These are phyloP conservation scores for Sicyos edulis DNA, from an alignment of 306 rosid genomes.

Conservation along the genomic window DNA sequence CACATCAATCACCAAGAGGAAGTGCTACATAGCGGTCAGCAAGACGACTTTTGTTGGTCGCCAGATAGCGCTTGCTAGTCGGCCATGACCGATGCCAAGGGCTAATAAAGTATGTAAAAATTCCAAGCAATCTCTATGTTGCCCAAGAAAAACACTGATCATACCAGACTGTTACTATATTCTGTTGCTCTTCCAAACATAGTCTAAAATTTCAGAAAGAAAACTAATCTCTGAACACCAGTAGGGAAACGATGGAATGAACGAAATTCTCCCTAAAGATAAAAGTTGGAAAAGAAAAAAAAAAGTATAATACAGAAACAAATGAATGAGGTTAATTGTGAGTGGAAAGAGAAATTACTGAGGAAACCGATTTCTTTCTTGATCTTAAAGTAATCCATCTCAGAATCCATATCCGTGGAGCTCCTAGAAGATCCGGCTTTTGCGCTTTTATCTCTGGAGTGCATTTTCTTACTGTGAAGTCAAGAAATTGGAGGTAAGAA, in stretches of 20 bases:
- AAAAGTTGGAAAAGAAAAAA: not conserved
- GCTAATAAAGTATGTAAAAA: too few relatives aligned
- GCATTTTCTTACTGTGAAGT: slow-evolving; percentile 19
- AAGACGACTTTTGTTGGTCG: too few relatives aligned
- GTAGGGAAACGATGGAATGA: not conserved
- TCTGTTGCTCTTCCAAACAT: not conserved
- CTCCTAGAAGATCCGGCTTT: slow-evolving; percentile 10
- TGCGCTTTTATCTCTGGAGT: slow-evolving; percentile 9
- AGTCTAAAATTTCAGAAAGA: slow-evolving; percentile 2
- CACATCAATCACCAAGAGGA: too few relatives aligned
- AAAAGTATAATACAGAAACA: not conserved
- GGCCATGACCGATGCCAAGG: too few relatives aligned
- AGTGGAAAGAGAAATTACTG: slow-evolving; percentile 15
- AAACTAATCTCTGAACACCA: not conserved
- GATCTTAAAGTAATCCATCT: slow-evolving; percentile 19
- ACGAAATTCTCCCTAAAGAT: not conserved
- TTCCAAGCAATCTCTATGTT: too few relatives aligned
- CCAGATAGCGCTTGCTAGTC: too few relatives aligned
- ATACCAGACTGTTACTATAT: too few relatives aligned
- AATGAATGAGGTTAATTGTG: not conserved
- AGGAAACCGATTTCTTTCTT: slow-evolving; percentile 25
- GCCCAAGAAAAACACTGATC: too few relatives aligned
- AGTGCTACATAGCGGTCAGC: too few relatives aligned
- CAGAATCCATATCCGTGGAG: not conserved
- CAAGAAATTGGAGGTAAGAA: not conserved